These are phyloP conservation scores for Paraurostyla sp. DNA, from an alignment of 73 alveolate genomes.

Conservation along the genomic window DNA sequence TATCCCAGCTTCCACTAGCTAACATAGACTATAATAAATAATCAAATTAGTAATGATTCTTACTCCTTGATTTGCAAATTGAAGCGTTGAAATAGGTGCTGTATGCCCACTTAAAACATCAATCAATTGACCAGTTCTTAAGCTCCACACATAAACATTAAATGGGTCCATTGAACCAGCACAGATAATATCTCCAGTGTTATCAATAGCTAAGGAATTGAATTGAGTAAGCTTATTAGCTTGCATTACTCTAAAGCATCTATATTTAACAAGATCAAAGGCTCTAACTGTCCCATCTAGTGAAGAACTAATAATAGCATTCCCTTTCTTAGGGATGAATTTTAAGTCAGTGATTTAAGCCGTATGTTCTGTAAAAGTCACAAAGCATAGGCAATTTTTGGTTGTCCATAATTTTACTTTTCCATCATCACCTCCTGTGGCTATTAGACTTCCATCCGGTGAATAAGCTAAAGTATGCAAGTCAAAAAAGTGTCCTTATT, in stretches of 20 bases:
- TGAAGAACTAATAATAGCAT: conserved; percentile 87
- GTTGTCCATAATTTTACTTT: conserved; percentile 92
- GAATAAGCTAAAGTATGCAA: conserved; percentile 84
- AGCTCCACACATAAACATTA: conserved; percentile 91
- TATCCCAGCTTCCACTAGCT: conserved; percentile 97
- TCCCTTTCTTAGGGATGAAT: conserved; percentile 88
- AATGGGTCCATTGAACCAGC: conserved; percentile 95
- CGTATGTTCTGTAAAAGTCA: conserved; percentile 94
- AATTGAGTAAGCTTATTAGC: conserved; percentile 92
- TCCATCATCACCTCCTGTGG: conserved; percentile 97
- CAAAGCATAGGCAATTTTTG: conserved; percentile 88
- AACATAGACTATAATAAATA: conserved; percentile 26
- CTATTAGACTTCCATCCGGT: conserved; percentile 89
- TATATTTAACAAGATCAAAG: conserved; percentile 92
- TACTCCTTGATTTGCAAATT: conserved; percentile 79
- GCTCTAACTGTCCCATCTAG: conserved; percentile 97
- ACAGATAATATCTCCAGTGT: conserved; percentile 91
- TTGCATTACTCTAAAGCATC: conserved; percentile 93
- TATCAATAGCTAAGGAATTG: conserved; percentile 89
- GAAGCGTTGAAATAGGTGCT: conserved; percentile 89
- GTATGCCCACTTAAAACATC: conserved; percentile 94
- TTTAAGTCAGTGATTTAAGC: conserved; percentile 89
- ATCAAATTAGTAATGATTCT: neutral
- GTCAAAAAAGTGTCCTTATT: conserved; percentile 92
- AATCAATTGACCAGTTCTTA: conserved; percentile 93